phyloP scores from a whole-genome alignment of 1,284 basidiomycete genomes.

The Anthracocystis setariae region DNA sequence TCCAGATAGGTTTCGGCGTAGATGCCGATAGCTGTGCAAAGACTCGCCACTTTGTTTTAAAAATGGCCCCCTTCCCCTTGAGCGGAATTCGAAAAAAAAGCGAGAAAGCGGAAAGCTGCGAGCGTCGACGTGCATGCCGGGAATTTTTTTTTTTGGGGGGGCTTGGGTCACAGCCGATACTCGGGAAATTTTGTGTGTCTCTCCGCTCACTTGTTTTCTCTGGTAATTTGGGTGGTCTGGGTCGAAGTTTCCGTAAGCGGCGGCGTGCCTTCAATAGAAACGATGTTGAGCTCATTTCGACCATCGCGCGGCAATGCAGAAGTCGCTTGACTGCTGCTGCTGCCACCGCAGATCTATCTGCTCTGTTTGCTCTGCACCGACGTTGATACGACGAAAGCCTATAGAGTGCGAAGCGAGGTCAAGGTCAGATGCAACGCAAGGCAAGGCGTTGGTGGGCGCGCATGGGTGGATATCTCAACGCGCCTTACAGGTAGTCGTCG shows the following conservation, averaged over 20 bases:
- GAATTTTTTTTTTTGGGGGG: conserved; percentile 1
- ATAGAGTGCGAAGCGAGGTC: not conserved
- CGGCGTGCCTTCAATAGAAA: not conserved
- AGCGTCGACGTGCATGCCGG: conserved; percentile 1
- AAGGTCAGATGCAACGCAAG: not conserved
- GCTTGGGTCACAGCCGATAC: conserved; percentile 1
- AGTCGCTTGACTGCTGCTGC: conserved; percentile 4
- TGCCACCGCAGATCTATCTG: conserved; percentile 13
- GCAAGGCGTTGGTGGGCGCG: not conserved
- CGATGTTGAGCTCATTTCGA: conserved; percentile 3
- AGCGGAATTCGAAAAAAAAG: conserved; percentile 2
- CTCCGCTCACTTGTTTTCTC: not conserved
- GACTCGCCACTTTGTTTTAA: not conserved
- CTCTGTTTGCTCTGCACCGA: not conserved
- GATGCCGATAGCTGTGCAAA: too few relatives aligned
- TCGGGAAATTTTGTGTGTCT: conserved; percentile 4
- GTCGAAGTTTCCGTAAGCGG: conserved; percentile 12
- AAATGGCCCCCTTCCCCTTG: too few relatives aligned
- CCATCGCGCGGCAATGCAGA: conserved; percentile 2
- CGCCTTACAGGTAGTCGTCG: not conserved
- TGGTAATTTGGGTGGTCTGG: too few relatives aligned
- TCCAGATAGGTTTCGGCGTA: too few relatives aligned
- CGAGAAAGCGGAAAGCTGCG: not conserved
- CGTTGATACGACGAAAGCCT: not conserved
- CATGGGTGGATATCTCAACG: not conserved